These are phyloP conservation scores for Abortiporus biennis DNA, from an alignment of 1,284 basidiomycete genomes.

Conservation along the genomic window DNA sequence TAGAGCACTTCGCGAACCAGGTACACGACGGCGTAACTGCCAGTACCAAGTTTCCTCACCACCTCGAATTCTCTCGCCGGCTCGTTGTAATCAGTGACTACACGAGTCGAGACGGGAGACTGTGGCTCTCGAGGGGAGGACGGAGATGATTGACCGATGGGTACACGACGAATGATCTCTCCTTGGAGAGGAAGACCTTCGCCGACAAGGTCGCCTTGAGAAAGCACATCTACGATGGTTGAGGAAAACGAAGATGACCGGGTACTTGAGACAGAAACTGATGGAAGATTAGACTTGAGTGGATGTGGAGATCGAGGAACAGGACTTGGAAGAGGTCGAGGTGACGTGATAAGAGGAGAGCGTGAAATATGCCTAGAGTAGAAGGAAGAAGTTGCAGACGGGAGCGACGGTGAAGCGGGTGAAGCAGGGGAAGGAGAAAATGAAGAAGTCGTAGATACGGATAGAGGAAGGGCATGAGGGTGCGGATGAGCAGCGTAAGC, in stretches of 20 bases:
- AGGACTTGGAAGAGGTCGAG: background rate
- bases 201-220: constrained; percentile 65
- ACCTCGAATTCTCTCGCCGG: constrained; percentile 75
- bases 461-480: constrained; percentile 21
- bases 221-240: constrained; percentile 57
- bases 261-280: constrained; percentile 4
- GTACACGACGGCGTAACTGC: constrained; percentile 92
- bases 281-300: constrained; percentile 17
- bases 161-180: constrained; percentile 53
- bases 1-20: constrained; percentile 80
- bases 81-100: too few relatives aligned
- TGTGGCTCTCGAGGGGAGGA: constrained; percentile 19
- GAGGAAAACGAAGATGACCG: constrained; percentile 38
- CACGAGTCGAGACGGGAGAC: constrained; percentile 27
- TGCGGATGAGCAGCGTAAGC: constrained; percentile 17
- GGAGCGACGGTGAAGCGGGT: constrained; percentile 15
- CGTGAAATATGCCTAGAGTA: constrained; percentile 19
- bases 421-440: constrained; percentile 15
- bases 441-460: constrained; percentile 22
- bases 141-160: constrained; percentile 24
- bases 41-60: constrained; percentile 78
- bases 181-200: constrained; percentile 58
- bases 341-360: constrained; percentile 21
- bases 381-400: constrained; percentile 19
- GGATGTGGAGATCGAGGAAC: constrained; percentile 19